These are phyloP conservation scores for Calvatia gigantea DNA, from an alignment of 768 basidiomycete genomes.

Conservation along the genomic window DNA sequence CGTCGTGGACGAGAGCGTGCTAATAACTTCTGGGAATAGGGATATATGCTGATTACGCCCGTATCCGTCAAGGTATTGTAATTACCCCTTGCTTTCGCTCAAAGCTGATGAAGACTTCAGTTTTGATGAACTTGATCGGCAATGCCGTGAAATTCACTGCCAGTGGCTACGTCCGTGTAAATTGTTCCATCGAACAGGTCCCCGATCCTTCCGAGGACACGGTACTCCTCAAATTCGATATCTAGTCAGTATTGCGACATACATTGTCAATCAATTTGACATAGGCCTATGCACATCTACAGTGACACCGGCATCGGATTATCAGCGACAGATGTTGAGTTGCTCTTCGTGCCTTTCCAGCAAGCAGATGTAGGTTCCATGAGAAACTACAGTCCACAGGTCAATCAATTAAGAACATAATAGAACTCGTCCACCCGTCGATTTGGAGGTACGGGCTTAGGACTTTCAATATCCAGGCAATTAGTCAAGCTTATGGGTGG, in stretches of 20 bases:
- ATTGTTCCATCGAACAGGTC: slow-evolving; percentile 49
- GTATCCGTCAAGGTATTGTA: slow-evolving; percentile 62
- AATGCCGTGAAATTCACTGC: slow-evolving; percentile 77
- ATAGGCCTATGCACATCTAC: not conserved
- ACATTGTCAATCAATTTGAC: not conserved
- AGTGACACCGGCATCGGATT: slow-evolving; percentile 76
- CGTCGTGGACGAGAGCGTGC: not conserved
- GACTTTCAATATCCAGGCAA: slow-evolving; percentile 70
- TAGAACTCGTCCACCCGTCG: slow-evolving; percentile 70
- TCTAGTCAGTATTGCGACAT: slow-evolving; percentile 41
- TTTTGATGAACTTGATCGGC: slow-evolving; percentile 74
- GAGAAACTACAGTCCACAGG: not conserved
- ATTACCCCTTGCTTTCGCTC: not conserved
- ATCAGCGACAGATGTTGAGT: slow-evolving; percentile 59
- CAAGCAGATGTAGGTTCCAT: slow-evolving; percentile 54
- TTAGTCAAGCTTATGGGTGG: slow-evolving; percentile 77
- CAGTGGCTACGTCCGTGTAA: slow-evolving; percentile 58
- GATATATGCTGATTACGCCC: slow-evolving; percentile 71
- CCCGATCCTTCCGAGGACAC: slow-evolving; percentile 33
- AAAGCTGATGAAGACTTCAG: slow-evolving; percentile 26
- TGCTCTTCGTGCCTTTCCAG: slow-evolving; percentile 71
- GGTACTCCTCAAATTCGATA: slow-evolving; percentile 59
- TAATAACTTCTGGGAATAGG: slow-evolving; percentile 32
- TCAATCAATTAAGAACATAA: not conserved
- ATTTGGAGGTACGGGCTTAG: slow-evolving; percentile 77